Conservation (phyloP, 2,329 filamentous ascomycete genomes). For the Colletotrichum trifolii region DNA sequence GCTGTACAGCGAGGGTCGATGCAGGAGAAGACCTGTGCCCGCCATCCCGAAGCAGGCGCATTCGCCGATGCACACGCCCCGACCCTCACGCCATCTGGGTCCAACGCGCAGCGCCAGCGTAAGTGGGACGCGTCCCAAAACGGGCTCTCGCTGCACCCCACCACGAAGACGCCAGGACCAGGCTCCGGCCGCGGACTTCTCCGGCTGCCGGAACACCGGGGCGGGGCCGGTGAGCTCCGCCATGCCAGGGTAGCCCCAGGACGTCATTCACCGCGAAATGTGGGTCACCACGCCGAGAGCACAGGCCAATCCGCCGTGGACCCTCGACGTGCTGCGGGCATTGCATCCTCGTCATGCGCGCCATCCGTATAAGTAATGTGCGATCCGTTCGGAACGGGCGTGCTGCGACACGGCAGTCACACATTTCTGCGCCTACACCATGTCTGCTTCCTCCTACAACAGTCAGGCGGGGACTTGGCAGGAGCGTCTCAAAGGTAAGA, state of each 20-base stretch:
- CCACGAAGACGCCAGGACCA: too few species aligned
- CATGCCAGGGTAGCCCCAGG: not conserved
- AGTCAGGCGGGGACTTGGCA: constrained; percentile 57
- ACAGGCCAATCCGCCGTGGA: not conserved
- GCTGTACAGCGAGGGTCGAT: too few species aligned
- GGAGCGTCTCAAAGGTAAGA: constrained; percentile 65
- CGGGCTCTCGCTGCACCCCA: too few species aligned
- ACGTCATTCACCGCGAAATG: not conserved
- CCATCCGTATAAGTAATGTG: not conserved
- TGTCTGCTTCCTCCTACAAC: constrained; percentile 34
- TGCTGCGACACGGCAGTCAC: not conserved
- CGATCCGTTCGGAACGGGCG: not conserved
- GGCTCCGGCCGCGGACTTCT: not conserved
- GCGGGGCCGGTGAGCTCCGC: not conserved
- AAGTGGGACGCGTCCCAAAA: too few species aligned
- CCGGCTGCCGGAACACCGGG: not conserved
- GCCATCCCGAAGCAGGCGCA: too few species aligned
- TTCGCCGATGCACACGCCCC: too few species aligned
- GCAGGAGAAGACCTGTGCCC: too few species aligned
- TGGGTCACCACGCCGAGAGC: constrained; percentile 1
- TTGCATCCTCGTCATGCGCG: not conserved
- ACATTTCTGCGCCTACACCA: constrained; percentile 12
- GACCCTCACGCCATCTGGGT: too few species aligned
- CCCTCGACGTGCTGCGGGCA: not conserved
- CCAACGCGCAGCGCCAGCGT: too few species aligned